Percentiles rank a stretch among this genome's conserved stretches.
Conservation (phyloP, 2,329 filamentous ascomycete genomes). For the Colletotrichum musae region DNA sequence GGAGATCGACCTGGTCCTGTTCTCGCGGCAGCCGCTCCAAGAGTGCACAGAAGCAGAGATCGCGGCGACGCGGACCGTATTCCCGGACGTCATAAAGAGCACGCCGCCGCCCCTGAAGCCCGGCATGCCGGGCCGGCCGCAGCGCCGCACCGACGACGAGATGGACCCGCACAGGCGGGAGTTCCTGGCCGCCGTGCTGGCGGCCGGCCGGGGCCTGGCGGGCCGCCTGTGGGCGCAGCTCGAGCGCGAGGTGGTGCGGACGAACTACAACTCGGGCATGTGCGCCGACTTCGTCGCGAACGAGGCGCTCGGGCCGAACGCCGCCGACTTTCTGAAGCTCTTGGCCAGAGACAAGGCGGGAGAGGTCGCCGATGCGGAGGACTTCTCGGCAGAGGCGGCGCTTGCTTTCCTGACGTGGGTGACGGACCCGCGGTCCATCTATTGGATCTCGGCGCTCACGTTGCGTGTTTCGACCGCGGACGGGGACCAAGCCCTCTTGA, state of each 20-base stretch:
- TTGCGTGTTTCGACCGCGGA: background rate
- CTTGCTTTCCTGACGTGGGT: conserved; percentile 18
- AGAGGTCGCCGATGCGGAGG: background rate
- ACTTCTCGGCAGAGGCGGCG: background rate
- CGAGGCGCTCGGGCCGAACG: background rate
- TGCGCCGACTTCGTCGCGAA: conserved; percentile 15
- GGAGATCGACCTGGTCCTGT: conserved; percentile 20
- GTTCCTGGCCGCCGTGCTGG: conserved; percentile 11
- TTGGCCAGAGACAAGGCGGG: background rate
- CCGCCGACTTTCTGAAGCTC: background rate
- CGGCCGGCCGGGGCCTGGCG: background rate
- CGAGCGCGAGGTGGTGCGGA: conserved; percentile 7
- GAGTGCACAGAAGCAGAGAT: background rate
- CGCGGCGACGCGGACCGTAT: background rate
- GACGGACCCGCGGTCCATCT: conserved; percentile 23
- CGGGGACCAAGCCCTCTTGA: conserved; percentile 1
- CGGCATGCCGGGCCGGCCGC: too few species aligned
- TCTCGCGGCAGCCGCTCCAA: background rate
- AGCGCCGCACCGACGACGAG: conserved; percentile 4
- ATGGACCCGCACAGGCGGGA: conserved; percentile 2
- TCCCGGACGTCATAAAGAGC: conserved; percentile 15
- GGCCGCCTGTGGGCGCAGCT: conserved; percentile 18
- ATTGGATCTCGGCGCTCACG: conserved; percentile 12
- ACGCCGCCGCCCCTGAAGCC: conserved; percentile 15
- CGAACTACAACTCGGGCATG: conserved; percentile 20